Evolutionary conservation across 2,329 filamentous ascomycete species (phyloP), one percentile per base, ranked within the genome.

Genomic region (Pseudocercospora crystallina): DNA sequence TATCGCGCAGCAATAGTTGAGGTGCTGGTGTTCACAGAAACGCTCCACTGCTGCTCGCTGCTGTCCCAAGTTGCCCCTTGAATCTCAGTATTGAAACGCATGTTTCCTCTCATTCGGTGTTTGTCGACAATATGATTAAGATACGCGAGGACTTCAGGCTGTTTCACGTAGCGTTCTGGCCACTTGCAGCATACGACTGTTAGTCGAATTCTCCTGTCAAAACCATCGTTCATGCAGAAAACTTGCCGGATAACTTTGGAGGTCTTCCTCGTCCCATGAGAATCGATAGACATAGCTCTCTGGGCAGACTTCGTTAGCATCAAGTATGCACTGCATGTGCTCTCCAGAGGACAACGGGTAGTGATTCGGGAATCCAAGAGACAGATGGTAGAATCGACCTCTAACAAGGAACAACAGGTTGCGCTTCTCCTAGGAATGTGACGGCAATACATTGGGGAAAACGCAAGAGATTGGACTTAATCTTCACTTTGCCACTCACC

Each of bases 121-220:
- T 52, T 54, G 13, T 54, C 54, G 13, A 39, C 41, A 26, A 53
- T 49, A 45, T 59, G 57, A 29, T 51, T 53, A n/a, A 59, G 46
- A 41, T 59, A 59, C 11, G 35, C 49, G 14, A 59, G 45, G 2
- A 59, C 57, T 14, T 76, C 69, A 0, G 76, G 76, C 2, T 73
- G 68, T 54, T 74, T 70, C 0, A 71, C 72, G 52, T 78, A 76
- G 8, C 65, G 59, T 8, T 70, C 60, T 8, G 61, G 60, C 70
- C 71, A 73, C 3, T 10, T 20, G 30, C 26, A 2, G 14, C 30
- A 20, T 8, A 10, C 39, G 8, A 15, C 3, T 20, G 14, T 34
- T 32, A 33, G 29, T 7, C 10, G n/a, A 33, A 9, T 15, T 26
- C 20, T 26, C 20, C 20, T 26, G 7, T 26, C 20, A 7, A 26